Conservation (phyloP, 1,284 basidiomycete species). For the Leccinum fallax region DNA sequence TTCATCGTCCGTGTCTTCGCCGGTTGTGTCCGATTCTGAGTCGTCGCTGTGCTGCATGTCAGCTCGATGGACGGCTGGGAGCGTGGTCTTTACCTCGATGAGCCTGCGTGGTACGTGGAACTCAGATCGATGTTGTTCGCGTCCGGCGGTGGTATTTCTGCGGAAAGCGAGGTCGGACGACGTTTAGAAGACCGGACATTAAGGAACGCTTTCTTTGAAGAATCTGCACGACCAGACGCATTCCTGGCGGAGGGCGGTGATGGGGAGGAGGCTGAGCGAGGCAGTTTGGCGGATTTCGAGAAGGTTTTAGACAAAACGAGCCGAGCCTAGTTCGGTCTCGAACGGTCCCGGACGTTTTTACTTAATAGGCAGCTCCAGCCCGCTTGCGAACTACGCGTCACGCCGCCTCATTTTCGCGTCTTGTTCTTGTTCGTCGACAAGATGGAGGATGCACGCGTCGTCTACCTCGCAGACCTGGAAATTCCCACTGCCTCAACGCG, state of each 20-base stretch:
- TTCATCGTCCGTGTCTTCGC: conserved; percentile 37
- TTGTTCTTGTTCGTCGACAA: conserved; percentile 13
- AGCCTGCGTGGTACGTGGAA: conserved; percentile 83
- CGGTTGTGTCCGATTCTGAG: conserved; percentile 33
- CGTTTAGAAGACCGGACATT: conserved; percentile 42
- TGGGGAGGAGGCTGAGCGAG: conserved; percentile 75
- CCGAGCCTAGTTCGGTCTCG: neutral
- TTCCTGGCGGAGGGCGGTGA: conserved; percentile 61
- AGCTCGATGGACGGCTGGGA: neutral
- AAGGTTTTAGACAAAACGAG: conserved; percentile 1
- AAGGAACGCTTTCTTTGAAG: conserved; percentile 38
- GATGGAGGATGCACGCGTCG: conserved; percentile 43
- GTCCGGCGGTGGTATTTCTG: conserved; percentile 29
- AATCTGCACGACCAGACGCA: conserved; percentile 46
- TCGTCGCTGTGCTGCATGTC: conserved; percentile 26
- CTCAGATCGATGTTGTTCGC: conserved; percentile 61
- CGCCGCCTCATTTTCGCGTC: conserved; percentile 10
- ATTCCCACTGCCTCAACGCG: conserved; percentile 17
- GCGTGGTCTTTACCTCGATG: conserved; percentile 25
- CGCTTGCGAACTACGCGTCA: neutral
- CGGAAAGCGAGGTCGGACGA: conserved; percentile 34
- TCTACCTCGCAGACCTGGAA: conserved; percentile 64
- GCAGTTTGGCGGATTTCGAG: conserved; percentile 53
- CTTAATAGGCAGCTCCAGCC: conserved; percentile 12
- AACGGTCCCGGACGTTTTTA: conserved; percentile 7